phyloP scores from a whole-genome alignment of 192 early-diverging fungal species.

The Geosiphon pyriformis region DNA sequence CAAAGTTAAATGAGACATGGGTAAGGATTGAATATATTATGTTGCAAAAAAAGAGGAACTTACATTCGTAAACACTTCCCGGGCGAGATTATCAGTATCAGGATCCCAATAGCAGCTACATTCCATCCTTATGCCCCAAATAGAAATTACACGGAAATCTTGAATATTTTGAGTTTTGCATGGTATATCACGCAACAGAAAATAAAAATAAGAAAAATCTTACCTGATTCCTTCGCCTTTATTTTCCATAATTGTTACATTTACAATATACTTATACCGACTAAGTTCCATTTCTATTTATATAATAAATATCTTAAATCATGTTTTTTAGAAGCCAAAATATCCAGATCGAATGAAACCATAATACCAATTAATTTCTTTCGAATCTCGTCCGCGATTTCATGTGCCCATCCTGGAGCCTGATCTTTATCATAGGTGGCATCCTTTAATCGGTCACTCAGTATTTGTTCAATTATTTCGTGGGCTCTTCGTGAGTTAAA shows the following conservation, averaged over 20 bases:
- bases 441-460: slow-evolving; percentile 12
- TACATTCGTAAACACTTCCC: slow-evolving; percentile 16
- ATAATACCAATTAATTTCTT: slow-evolving; percentile 15
- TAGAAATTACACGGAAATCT: too few species aligned
- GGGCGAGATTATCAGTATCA: slow-evolving; percentile 16
- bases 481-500: slow-evolving; percentile 4
- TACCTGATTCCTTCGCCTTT: slow-evolving; percentile 23
- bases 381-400: slow-evolving; percentile 23
- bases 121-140: slow-evolving; percentile 20
- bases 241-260: slow-evolving; percentile 23
- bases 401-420: slow-evolving; percentile 21
- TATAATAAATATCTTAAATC: background rate
- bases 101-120: slow-evolving; percentile 15
- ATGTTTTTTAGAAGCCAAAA: background rate
- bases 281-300: slow-evolving; percentile 13
- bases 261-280: slow-evolving; percentile 24
- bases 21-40: too few species aligned
- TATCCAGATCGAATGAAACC: background rate
- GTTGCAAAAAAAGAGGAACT: too few species aligned
- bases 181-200: too few species aligned
- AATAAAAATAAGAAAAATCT: background rate
- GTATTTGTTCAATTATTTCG: slow-evolving; percentile 13
- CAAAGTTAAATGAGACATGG: background rate
- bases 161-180: too few species aligned
- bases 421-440: slow-evolving; percentile 28